Conservation (phyloP, 2,329 filamentous ascomycete species). For the Sporothrix dimorphospora region DNA sequence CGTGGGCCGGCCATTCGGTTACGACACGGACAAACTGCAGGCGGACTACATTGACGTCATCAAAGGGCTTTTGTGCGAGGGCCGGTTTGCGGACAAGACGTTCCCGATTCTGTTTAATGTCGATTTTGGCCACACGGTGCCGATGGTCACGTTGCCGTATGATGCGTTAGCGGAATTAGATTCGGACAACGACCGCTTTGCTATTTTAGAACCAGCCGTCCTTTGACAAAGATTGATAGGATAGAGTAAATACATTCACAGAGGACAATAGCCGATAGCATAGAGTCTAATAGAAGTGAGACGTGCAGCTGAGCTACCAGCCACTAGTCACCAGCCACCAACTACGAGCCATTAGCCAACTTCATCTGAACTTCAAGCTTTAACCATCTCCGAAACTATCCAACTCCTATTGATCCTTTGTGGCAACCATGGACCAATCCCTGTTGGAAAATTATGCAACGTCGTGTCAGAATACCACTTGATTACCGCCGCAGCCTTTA, state of each 20-base stretch:
- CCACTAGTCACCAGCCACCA: no score
- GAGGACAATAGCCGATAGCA: neutral
- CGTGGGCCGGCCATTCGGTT: neutral
- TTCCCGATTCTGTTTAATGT: constrained; percentile 18
- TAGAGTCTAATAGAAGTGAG: no score
- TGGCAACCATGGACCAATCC: no score
- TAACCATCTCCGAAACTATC: no score
- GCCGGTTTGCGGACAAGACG: neutral
- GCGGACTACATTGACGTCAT: neutral
- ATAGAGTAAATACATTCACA: neutral
- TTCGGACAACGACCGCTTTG: neutral
- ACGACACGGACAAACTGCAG: neutral
- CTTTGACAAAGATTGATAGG: neutral
- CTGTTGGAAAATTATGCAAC: no score
- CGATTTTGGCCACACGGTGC: constrained; percentile 7
- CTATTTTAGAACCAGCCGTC: neutral
- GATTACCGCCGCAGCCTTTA: no score
- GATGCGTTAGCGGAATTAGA: neutral
- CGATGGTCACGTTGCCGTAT: constrained; percentile 13
- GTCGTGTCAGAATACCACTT: no score
- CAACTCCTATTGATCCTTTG: no score
- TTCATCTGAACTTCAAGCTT: neutral
- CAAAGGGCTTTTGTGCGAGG: neutral
- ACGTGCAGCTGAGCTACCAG: no score
- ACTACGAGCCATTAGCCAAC: neutral